Percentiles rank a stretch among this genome's conserved stretches.
These are phyloP conservation scores for Cyclocybe cylindracea DNA, from an alignment of 768 basidiomycete genomes.

Conservation along the genomic window DNA sequence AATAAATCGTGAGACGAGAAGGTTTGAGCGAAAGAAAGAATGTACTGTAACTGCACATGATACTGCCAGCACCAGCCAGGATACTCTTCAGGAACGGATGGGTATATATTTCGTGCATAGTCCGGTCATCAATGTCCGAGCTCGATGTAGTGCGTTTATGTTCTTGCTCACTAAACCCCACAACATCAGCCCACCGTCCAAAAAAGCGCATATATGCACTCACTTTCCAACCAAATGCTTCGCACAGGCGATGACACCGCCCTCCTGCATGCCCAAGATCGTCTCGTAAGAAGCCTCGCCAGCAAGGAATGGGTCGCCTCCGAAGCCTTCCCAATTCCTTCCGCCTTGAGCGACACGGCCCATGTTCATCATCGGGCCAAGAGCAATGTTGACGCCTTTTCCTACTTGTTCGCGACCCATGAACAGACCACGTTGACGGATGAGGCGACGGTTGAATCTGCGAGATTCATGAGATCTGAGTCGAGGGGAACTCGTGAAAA, in stretches of 20 bases:
- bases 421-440: slow-evolving; percentile 72
- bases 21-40: slow-evolving; percentile 2
- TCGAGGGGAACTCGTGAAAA: not conserved
- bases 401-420: slow-evolving; percentile 84
- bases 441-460: slow-evolving; percentile 76
- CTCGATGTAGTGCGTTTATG: slow-evolving; percentile 53
- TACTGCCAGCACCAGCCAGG: slow-evolving; percentile 69
- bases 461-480: not conserved
- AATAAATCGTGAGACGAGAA: not conserved
- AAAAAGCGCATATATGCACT: slow-evolving; percentile 17
- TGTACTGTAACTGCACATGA: slow-evolving; percentile 81
- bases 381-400: slow-evolving; percentile 82
- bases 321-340: slow-evolving; percentile 97
- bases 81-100: slow-evolving; percentile 71
- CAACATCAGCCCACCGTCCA: not conserved
- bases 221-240: slow-evolving; percentile 84
- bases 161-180: slow-evolving; percentile 63
- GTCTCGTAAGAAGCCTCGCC: slow-evolving; percentile 83
- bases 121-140: slow-evolving; percentile 79
- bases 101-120: slow-evolving; percentile 74
- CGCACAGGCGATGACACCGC: slow-evolving; percentile 84
- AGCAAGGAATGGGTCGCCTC: slow-evolving; percentile 84
- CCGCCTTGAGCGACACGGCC: slow-evolving; percentile 78
- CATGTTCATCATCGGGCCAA: slow-evolving; percentile 88
- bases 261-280: slow-evolving; percentile 77